Evolutionary conservation across 352 stramenopile species (phyloP), one percentile per base, ranked within the genome.

Genomic region (Pythium vanterpoolii): DNA sequence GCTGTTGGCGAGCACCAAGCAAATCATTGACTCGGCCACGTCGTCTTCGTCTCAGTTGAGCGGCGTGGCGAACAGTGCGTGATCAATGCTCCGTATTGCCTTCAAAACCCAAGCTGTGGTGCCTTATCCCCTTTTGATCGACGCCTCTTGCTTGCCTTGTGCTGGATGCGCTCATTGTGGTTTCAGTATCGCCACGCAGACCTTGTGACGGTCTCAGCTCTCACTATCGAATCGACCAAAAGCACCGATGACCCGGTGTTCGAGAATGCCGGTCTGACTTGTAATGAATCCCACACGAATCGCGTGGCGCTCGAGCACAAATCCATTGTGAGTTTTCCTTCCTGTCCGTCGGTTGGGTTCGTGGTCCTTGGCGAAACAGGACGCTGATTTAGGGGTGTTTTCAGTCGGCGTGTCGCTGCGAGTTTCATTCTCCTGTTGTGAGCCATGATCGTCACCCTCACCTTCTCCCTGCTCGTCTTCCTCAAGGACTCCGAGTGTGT

Each of bases 1-100:
- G 38, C 58, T 85, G 4, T 46, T 73, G 26, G 68, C 71, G 51
- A 79, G 63, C 43, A 82, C 75, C 5, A 82, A 79, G 58, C 60
- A 72, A 24, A 60, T 82, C 14, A 59, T 85, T 10, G 73, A 80
- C 23, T 27, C 30, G 3, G 50, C 64, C 0, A 33, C 55, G 7
- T 31, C 36, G 10, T 48, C 64, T n/a, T 53, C 43, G 13, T 36
- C 60, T 16, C 26, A 52, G 0, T 27, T 59, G 2, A 48, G 52
- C 4, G 59, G 56, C n/a, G 36, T 26, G 1, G 60, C 60, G 0
- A 46, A 26, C 24, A 61, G 52, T 33, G 60, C 60, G 16, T 66
- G 33, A 60, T 27, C 4, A 14, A 30, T 2, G 3, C 5, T 8
- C 46, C n/a, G 26, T 40, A 40, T 21, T n/a, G n/a, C n/a, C n/a